Evolutionary conservation across 2,329 filamentous ascomycete genomes (phyloP), one percentile per base, ranked within the genome.

Genomic region (Fusarium sp.): DNA sequence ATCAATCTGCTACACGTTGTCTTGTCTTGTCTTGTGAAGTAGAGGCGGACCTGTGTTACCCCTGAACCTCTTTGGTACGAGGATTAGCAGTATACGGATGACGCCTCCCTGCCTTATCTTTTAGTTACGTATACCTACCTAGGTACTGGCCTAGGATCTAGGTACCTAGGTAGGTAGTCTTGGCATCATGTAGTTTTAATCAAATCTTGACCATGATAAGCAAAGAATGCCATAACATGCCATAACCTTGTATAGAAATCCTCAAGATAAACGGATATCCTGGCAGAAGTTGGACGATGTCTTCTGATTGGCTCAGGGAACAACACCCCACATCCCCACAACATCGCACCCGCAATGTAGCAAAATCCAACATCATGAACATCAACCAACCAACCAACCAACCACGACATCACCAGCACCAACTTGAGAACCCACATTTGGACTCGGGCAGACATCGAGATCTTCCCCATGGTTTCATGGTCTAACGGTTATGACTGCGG

Each of bases 401-500:
- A 46, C 42, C 42, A 46, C 42, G 23, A 46, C 20, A 46, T n/a
- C 23, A 46, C 16, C 18, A 3, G 36, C 40, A 8, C 18, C 40
- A 42, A 14, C 23, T 27, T 25, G 20, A 46, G 2, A 46, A 16
- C 5, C 42, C 23, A 46, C 42, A 46, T 27, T 27, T 46, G 23
- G 23, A 3, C 4, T 16, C 23, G 13, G 42, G 42, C 42, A 27
- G 8, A 11, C 42, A 46, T 27, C 42, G 4, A 16, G 4, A 10
- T 27, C 20, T 20, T 20, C 18, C 18, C 13, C 14, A 9, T 11
- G 42, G 42, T 46, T 46, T 46, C 42, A 46, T 46, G 42, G 42
- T 46, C 42, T 46, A 46, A 46, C 42, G 42, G 42, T 46, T 46
- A 46, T 46, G 42, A 46, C 42, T 46, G 42, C 42, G 42, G 42